Conservation (phyloP, 345 rosid genomes). For the Brassica rapa region DNA sequence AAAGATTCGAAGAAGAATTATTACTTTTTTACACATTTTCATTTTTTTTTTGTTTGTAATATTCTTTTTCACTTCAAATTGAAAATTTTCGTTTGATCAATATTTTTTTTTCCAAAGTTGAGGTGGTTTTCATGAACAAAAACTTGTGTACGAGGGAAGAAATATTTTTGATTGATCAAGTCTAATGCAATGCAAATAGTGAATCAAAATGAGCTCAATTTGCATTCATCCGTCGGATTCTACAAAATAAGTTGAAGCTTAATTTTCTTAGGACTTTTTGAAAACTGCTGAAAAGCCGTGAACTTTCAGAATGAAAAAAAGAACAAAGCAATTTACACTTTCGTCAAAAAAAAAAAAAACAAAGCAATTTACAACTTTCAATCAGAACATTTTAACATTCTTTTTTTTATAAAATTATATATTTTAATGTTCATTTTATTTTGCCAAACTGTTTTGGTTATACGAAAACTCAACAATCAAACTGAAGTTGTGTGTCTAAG, state of each 20-base stretch:
- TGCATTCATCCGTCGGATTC: not conserved
- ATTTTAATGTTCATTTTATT: too few relatives aligned
- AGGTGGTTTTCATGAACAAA: not conserved
- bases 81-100: not conserved
- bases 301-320: too few relatives aligned
- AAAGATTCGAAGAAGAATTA: not conserved
- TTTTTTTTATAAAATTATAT: too few relatives aligned
- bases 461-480: too few relatives aligned
- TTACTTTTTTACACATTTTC: not conserved
- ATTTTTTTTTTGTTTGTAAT: not conserved
- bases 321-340: too few relatives aligned
- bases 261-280: not conserved
- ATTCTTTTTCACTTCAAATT: constrained; percentile 4
- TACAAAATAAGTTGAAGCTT: not conserved
- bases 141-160: not conserved
- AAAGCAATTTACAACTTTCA: too few relatives aligned
- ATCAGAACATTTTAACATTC: too few relatives aligned
- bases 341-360: too few relatives aligned
- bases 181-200: not conserved
- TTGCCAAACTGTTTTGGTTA: too few relatives aligned
- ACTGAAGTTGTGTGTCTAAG: too few relatives aligned
- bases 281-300: too few relatives aligned
- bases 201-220: not conserved
- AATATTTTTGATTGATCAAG: not conserved
- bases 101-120: not conserved